A percentile compares a stretch with the other conserved stretches of the same genome.
Evolutionary conservation across 345 rosid species (phyloP).

Genomic region (Psidium friedrichsthalianum): DNA sequence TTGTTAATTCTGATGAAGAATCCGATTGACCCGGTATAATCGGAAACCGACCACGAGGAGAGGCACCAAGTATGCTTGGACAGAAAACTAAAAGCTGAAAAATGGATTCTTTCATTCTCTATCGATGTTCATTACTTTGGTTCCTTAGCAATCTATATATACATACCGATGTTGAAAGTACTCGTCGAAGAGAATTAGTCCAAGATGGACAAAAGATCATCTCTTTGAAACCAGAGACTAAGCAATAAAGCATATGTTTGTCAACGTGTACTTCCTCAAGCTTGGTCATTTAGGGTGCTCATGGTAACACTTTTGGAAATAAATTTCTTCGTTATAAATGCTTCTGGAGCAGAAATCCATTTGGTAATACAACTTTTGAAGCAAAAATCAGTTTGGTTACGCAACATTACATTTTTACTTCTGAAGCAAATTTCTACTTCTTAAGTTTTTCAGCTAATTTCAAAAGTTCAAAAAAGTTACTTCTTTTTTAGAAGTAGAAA

Average conservation of each 20-base stretch:
- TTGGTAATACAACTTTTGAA: too few species aligned
- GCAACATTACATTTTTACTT: too few species aligned
- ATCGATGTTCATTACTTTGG: background rate
- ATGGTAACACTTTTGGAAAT: background rate
- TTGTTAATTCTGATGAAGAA: background rate
- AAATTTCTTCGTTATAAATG: too few species aligned
- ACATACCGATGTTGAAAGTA: background rate
- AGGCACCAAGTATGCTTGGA: background rate
- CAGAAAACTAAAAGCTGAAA: background rate
- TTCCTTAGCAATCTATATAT: background rate
- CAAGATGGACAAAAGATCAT: background rate
- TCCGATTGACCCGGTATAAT: fast-evolving
- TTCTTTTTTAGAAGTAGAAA: too few species aligned
- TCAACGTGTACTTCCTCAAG: background rate
- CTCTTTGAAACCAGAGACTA: background rate
- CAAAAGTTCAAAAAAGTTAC: too few species aligned
- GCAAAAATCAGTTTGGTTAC: too few species aligned
- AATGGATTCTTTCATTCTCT: background rate
- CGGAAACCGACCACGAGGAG: background rate
- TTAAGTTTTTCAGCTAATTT: too few species aligned
- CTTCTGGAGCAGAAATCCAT: too few species aligned
- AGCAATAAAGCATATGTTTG: background rate
- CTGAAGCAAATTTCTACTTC: too few species aligned
- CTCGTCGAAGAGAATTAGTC: background rate
- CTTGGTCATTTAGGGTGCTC: background rate